Evolutionary conservation across 805 yeast genomes (phyloP).

Genomic region (Kodamaea sagamina): DNA sequence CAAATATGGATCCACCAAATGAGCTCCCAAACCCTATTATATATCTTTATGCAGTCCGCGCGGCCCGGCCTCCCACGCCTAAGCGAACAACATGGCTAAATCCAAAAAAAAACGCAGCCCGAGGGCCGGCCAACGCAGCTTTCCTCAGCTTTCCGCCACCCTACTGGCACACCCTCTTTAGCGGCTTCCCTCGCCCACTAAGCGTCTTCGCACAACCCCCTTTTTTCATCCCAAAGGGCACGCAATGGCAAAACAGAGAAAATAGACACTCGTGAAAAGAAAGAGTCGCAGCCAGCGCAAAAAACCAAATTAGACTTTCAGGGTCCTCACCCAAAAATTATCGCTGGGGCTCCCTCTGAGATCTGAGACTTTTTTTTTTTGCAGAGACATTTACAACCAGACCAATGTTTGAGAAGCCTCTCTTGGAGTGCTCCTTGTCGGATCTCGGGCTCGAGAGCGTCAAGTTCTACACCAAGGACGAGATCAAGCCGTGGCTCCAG

Average conservation of each 20-base stretch:
- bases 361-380: slow-evolving; percentile 4
- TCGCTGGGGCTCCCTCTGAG: slow-evolving; percentile 5
- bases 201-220: slow-evolving; percentile 6
- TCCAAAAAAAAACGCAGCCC: neutral
- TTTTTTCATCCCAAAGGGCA: slow-evolving; percentile 5
- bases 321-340: slow-evolving; percentile 9
- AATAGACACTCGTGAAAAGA: slow-evolving; percentile 5
- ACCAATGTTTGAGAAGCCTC: slow-evolving; percentile 11
- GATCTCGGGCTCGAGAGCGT: slow-evolving; percentile 25
- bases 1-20: too few species aligned
- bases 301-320: slow-evolving; percentile 7
- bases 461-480: slow-evolving; percentile 39
- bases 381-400: slow-evolving; percentile 3
- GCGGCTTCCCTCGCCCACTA: slow-evolving; percentile 6
- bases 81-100: neutral
- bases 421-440: slow-evolving; percentile 12
- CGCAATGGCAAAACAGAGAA: slow-evolving; percentile 3
- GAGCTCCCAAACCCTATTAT: too few species aligned
- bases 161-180: slow-evolving; percentile 7
- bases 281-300: slow-evolving; percentile 4
- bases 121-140: neutral
- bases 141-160: neutral
- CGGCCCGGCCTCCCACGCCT: neutral
- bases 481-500: slow-evolving; percentile 65
- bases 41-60: too few species aligned